Conservation (phyloP, 352 stramenopile genomes). For the Phytopythium helicoides region DNA sequence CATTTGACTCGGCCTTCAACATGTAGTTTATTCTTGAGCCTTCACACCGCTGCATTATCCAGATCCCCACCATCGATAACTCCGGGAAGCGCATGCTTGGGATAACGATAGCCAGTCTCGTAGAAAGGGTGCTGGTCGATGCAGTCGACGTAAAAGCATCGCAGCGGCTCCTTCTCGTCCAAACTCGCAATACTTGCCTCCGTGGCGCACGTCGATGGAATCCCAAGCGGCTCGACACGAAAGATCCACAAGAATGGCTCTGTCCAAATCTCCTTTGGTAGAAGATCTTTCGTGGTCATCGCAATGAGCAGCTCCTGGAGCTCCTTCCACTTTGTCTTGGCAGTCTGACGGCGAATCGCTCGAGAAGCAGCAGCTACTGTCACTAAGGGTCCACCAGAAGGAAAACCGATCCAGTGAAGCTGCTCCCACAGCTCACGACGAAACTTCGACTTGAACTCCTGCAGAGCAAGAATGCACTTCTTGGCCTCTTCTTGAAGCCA, state of each 20-base stretch:
- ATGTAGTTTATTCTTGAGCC: no score
- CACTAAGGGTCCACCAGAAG: neutral
- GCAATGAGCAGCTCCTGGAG: no score
- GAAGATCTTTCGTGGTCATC: no score
- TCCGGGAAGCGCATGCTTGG: no score
- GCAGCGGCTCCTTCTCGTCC: neutral
- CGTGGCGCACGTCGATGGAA: neutral
- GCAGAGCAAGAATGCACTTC: neutral
- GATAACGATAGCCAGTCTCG: no score
- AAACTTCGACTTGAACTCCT: neutral
- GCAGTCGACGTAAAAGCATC: constrained; percentile 2
- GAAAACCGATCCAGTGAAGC: constrained; percentile 2
- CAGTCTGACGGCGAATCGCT: no score
- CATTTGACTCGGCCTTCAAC: no score
- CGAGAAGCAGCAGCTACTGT: neutral
- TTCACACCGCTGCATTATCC: no score
- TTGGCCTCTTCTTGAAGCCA: neutral
- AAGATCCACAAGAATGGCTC: constrained; percentile 5
- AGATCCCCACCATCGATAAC: no score
- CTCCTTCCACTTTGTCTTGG: no score
- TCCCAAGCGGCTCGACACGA: neutral
- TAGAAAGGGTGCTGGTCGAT: constrained; percentile 1
- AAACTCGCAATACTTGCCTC: neutral
- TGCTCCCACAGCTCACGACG: constrained; percentile 2
- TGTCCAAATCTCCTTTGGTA: neutral